These are phyloP conservation scores for Agastache rugosa DNA, from an alignment of 257 asterid genomes.

Conservation along the genomic window DNA sequence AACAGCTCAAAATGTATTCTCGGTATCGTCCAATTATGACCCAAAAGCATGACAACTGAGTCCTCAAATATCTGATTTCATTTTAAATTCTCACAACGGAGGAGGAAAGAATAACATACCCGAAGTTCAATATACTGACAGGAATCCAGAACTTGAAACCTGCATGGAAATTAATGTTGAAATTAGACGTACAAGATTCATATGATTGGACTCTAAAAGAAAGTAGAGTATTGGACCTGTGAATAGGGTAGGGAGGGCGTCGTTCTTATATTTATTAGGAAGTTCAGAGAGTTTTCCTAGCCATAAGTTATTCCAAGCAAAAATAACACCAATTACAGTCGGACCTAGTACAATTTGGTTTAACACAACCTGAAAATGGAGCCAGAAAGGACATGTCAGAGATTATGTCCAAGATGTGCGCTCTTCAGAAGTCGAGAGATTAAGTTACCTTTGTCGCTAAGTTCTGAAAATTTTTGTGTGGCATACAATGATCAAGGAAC, in stretches of 20 bases:
- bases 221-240: conserved; percentile 55
- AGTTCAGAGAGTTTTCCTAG: conserved; percentile 84
- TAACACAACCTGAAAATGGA: conserved; percentile 63
- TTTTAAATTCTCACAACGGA: background rate
- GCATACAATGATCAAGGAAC: conserved; percentile 77
- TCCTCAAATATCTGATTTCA: background rate
- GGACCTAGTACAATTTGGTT: conserved; percentile 92
- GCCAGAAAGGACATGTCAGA: conserved; percentile 18
- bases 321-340: conserved; percentile 74
- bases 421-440: conserved; percentile 3
- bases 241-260: conserved; percentile 83
- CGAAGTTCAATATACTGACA: conserved; percentile 85
- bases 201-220: conserved; percentile 5
- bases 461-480: conserved; percentile 68
- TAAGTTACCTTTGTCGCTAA: conserved; percentile 60
- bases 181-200: background rate
- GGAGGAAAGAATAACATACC: conserved; percentile 57
- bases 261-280: conserved; percentile 83
- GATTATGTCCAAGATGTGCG: background rate
- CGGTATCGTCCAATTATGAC: background rate
- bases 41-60: background rate
- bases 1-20: background rate
- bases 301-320: conserved; percentile 96
- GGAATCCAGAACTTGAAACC: conserved; percentile 98
- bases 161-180: conserved; percentile 42